These are phyloP conservation scores for Fusarium sp. DNA, from an alignment of 2,329 filamentous ascomycete species.

Conservation along the genomic window DNA sequence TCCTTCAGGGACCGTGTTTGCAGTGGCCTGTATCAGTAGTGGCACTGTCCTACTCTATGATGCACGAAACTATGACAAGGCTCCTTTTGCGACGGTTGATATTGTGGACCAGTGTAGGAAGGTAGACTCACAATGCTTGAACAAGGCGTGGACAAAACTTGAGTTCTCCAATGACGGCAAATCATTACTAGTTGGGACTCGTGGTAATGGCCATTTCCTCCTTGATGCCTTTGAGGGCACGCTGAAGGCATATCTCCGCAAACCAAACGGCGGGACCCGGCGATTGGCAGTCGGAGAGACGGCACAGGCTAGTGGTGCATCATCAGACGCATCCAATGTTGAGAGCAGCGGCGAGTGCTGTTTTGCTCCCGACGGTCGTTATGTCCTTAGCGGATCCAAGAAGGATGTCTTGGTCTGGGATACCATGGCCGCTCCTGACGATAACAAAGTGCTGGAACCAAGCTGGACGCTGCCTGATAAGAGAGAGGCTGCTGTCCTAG, in stretches of 20 bases:
- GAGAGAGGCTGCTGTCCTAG: constrained; percentile 78
- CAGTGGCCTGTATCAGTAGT: constrained; percentile 83
- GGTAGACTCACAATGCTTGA: constrained; percentile 66
- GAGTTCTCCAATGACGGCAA: constrained; percentile 98
- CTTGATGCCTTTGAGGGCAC: constrained; percentile 92
- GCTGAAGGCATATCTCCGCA: constrained; percentile 78
- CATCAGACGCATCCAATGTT: constrained; percentile 53
- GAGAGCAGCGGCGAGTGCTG: constrained; percentile 82
- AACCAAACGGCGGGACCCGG: constrained; percentile 64
- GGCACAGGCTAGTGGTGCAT: constrained; percentile 48
- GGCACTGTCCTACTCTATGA: constrained; percentile 91
- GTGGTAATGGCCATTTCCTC: constrained; percentile 85
- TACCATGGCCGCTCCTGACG: constrained; percentile 66
- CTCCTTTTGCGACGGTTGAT: constrained; percentile 88
- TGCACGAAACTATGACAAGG: constrained; percentile 90
- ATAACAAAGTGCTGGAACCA: constrained; percentile 71
- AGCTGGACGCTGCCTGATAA: constrained; percentile 72
- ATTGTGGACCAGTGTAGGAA: constrained; percentile 67
- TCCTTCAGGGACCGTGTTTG: constrained; percentile 90
- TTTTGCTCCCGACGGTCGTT: constrained; percentile 90
- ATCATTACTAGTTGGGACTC: constrained; percentile 83
- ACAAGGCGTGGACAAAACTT: constrained; percentile 85
- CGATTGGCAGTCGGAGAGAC: constrained; percentile 66
- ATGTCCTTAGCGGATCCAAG: constrained; percentile 82
- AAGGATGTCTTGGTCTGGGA: constrained; percentile 90